Conservation (phyloP, 2,329 filamentous ascomycete genomes). For the Triangularia verruculosa region DNA sequence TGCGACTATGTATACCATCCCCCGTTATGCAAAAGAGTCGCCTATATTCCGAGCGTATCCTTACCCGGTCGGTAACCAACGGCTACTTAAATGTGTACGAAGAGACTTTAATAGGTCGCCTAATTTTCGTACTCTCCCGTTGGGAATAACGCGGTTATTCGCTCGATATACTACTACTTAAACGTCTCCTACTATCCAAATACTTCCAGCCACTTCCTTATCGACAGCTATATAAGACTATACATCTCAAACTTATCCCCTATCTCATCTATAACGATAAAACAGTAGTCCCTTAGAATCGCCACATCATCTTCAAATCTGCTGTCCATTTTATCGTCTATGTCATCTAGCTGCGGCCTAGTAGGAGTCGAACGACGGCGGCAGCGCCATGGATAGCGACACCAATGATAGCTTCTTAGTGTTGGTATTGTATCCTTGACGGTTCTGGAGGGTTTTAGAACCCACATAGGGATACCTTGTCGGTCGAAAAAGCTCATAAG, state of each 20-base stretch:
- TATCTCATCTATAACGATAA: conserved; percentile 31
- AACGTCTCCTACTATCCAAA: conserved; percentile 30
- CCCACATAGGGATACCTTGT: conserved; percentile 38
- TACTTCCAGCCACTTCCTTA: conserved; percentile 33
- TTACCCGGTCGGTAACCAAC: conserved; percentile 15
- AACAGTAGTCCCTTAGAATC: conserved; percentile 36
- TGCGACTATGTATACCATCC: conserved; percentile 25
- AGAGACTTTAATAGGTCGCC: conserved; percentile 32
- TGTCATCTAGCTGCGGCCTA: neutral
- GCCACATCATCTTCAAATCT: conserved; percentile 35
- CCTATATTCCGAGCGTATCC: conserved; percentile 16
- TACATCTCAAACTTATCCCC: conserved; percentile 41
- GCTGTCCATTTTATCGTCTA: neutral
- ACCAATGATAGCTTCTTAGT: too few relatives aligned
- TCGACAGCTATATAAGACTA: conserved; percentile 39
- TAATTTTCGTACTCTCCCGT: conserved; percentile 32
- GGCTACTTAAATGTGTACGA: conserved; percentile 30
- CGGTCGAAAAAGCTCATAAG: conserved; percentile 47
- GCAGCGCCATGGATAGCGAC: too few relatives aligned
- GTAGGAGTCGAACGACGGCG: too few relatives aligned
- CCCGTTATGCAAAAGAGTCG: conserved; percentile 26
- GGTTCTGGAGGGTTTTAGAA: conserved; percentile 27
- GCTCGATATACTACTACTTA: conserved; percentile 31
- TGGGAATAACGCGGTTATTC: conserved; percentile 31
- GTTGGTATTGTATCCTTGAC: neutral